Conservation (phyloP, 768 basidiomycete genomes). For the Amanita jacksonii region DNA sequence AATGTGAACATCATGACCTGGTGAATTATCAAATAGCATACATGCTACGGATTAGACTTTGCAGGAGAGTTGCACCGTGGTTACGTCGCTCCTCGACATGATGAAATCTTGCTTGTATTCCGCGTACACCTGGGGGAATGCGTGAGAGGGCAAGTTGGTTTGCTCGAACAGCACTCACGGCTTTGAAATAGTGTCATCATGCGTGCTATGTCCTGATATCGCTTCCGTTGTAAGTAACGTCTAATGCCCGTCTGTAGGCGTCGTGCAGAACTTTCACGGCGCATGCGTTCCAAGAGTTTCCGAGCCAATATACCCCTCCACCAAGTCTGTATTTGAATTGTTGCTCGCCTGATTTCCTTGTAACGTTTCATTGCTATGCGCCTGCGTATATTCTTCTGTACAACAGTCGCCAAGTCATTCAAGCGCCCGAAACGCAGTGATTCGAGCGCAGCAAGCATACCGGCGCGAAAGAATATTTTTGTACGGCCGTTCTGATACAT, state of each 20-base stretch:
- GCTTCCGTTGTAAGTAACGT: constrained; percentile 62
- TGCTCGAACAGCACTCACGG: constrained; percentile 39
- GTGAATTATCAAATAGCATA: constrained; percentile 30
- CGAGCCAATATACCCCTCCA: constrained; percentile 85
- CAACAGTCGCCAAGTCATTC: constrained; percentile 85
- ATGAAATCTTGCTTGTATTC: constrained; percentile 53
- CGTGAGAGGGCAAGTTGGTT: neutral
- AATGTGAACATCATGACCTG: neutral
- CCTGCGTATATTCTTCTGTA: constrained; percentile 95
- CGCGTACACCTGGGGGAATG: constrained; percentile 52
- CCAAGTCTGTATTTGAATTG: constrained; percentile 88
- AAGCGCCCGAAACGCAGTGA: constrained; percentile 80
- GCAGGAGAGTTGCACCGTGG: constrained; percentile 63
- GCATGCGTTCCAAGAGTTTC: constrained; percentile 57
- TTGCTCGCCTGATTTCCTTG: constrained; percentile 52
- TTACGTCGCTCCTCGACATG: constrained; percentile 46
- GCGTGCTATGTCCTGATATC: constrained; percentile 51
- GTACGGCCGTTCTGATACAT: constrained; percentile 96
- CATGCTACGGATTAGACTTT: constrained; percentile 84
- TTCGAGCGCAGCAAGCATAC: constrained; percentile 96
- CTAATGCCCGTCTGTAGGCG: constrained; percentile 68
- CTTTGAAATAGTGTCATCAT: constrained; percentile 73
- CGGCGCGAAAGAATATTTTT: constrained; percentile 99
- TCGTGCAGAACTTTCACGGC: constrained; percentile 65
- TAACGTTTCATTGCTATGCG: constrained; percentile 80